phyloP scores from a whole-genome alignment of 208 protist species.

The Trypanosoma grayi region DNA sequence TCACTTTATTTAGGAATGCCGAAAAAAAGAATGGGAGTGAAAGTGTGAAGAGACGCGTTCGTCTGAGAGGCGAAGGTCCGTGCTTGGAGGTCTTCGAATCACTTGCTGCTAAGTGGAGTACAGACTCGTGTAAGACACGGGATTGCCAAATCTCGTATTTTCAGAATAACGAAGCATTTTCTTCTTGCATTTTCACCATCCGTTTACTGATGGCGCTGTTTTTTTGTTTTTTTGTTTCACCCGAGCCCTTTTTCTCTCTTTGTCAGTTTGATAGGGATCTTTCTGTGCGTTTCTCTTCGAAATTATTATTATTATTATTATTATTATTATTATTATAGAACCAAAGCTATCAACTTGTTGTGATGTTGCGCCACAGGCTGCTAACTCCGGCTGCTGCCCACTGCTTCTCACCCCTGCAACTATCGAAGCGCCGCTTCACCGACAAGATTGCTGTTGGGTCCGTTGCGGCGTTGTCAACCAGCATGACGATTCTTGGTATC shows the following conservation, averaged over 20 bases:
- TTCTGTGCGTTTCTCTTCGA: too few relatives aligned
- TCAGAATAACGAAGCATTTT: too few relatives aligned
- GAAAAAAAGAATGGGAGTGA: neutral
- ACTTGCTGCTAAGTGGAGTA: too few relatives aligned
- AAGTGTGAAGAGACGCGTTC: neutral
- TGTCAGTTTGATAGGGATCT: too few relatives aligned
- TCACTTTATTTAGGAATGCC: conserved; percentile 55
- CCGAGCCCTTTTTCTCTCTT: too few relatives aligned
- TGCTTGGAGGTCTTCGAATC: too few relatives aligned
- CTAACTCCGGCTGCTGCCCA: neutral
- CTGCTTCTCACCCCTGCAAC: conserved; percentile 11
- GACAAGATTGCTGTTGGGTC: conserved; percentile 84
- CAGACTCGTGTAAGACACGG: too few relatives aligned
- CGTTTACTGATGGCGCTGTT: too few relatives aligned
- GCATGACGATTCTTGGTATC: conserved; percentile 58
- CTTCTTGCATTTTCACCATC: too few relatives aligned
- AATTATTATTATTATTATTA: conserved; percentile 5
- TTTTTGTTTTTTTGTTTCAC: too few relatives aligned
- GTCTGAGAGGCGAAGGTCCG: too few relatives aligned
- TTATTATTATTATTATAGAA: neutral
- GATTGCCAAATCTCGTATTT: too few relatives aligned
- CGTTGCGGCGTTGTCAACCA: conserved; percentile 53
- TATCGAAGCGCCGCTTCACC: conserved; percentile 41
- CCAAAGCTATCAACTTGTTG: conserved; percentile 7
- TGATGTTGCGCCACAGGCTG: conserved; percentile 25